Evolutionary conservation across 495 filamentous ascomycete genomes (phyloP), one percentile per base, ranked within the genome.

Genomic region (Parmelia sp.): DNA sequence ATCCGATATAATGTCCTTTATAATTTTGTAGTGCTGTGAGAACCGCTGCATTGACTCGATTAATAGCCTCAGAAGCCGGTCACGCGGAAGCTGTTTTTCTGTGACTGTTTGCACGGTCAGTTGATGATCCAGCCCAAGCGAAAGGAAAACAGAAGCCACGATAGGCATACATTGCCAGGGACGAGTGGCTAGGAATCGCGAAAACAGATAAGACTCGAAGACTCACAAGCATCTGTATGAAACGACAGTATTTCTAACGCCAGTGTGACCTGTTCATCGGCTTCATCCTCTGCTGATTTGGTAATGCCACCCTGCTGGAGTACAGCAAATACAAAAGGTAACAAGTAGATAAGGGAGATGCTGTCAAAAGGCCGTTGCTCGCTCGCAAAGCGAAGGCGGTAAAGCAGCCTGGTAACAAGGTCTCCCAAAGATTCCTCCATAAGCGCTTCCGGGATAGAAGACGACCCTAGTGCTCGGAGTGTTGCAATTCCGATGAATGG

Each of bases 341-440:
- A 80, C 39, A 94, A 83, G 69, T 97, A 98, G 58, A 87, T 88
- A 27, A 97, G 78, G 3, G 93, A 90, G 7, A 92, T 84, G 4
- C 82, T 79, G 71, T 97, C 95, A 65, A 97, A 91, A 5, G 92
- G 90, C 4, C 91, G 84, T 72, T 97, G 94, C 71, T 96, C 94
- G 17, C 89, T 89, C 61, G 91, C 82, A 71, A 96, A 95, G 25
- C 92, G 88, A 55, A 98, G 75, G 39, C 92, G 87, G 73, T 97
- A 97, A 19, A 98, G 79, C 11, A 97, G 84, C 73, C 94, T 84
- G 23, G 93, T 97, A 17, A 95, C 82, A 6, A 96, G 84, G 57
- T 94, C 88, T 78, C 90, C 90, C 57, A 97, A 78, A 40, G 88
- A 85, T 74, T 97, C 94, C 63, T 88, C 77, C 62, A 88, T 80